phyloP scores from a whole-genome alignment of 2,329 filamentous ascomycete genomes.

The Sordariomycetes sp. region DNA sequence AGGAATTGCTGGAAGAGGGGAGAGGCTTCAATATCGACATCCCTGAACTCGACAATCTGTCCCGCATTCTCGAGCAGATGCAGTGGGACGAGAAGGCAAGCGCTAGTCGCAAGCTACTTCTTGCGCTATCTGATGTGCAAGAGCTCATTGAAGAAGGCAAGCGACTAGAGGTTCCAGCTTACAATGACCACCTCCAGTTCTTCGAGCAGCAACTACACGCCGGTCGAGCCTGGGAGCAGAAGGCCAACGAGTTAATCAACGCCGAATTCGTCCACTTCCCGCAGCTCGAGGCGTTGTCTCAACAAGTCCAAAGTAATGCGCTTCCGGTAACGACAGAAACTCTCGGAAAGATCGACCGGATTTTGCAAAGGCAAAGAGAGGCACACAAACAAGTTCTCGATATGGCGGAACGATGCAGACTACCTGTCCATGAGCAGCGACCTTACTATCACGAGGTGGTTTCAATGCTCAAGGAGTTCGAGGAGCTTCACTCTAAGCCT shows the following conservation, averaged over 20 bases:
- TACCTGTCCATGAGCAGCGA: slow-evolving; percentile 66
- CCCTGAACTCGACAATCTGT: slow-evolving; percentile 75
- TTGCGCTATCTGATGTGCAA: slow-evolving; percentile 70
- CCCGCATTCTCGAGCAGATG: slow-evolving; percentile 72
- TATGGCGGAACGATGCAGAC: slow-evolving; percentile 68
- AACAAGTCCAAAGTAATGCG: slow-evolving; percentile 60
- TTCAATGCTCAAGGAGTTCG: slow-evolving; percentile 77
- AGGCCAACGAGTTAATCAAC: slow-evolving; percentile 86
- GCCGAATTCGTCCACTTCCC: slow-evolving; percentile 89
- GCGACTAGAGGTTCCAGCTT: slow-evolving; percentile 67
- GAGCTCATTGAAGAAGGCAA: slow-evolving; percentile 70
- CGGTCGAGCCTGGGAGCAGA: slow-evolving; percentile 84
- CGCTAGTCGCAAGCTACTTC: slow-evolving; percentile 50
- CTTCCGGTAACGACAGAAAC: slow-evolving; percentile 80
- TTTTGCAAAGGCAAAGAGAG: slow-evolving; percentile 90
- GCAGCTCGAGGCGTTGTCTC: slow-evolving; percentile 83
- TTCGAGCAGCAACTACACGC: slow-evolving; percentile 68
- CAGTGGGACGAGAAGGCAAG: slow-evolving; percentile 80
- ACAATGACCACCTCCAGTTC: slow-evolving; percentile 69
- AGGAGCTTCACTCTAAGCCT: slow-evolving; percentile 87
- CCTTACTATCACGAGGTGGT: slow-evolving; percentile 87
- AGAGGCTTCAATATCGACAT: slow-evolving; percentile 86
- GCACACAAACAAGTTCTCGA: slow-evolving; percentile 82
- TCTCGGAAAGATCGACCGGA: slow-evolving; percentile 74
- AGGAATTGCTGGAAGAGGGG: slow-evolving; percentile 84